These are phyloP conservation scores for Triangularia setosa DNA, from an alignment of 2,329 filamentous ascomycete species.

Conservation along the genomic window DNA sequence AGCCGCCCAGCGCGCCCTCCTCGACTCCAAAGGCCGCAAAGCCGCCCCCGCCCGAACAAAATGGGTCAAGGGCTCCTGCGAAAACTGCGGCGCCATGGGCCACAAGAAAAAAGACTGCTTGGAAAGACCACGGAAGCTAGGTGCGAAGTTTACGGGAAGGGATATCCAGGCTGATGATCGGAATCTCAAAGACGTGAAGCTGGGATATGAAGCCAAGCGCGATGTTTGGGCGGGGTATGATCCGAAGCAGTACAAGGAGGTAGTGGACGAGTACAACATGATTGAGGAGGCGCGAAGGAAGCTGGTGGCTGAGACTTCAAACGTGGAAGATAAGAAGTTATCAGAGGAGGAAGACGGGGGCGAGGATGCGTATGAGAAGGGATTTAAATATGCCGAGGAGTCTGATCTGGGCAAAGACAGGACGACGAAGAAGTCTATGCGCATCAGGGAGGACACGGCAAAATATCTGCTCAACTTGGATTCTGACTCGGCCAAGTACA, in stretches of 20 bases:
- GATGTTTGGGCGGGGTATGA: constrained; percentile 99
- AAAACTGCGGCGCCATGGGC: constrained; percentile 96
- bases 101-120: constrained; percentile 95
- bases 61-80: constrained; percentile 95
- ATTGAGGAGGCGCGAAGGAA: constrained; percentile 70
- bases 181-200: constrained; percentile 73
- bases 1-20: constrained; percentile 53
- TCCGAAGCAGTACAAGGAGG: constrained; percentile 73
- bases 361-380: constrained; percentile 49
- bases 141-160: constrained; percentile 86
- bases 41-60: constrained; percentile 86
- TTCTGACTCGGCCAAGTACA: constrained; percentile 93
- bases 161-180: constrained; percentile 97
- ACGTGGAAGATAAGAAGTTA: constrained; percentile 41
- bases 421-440: constrained; percentile 75
- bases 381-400: constrained; percentile 84
- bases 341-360: constrained; percentile 41
- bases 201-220: constrained; percentile 96
- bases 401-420: constrained; percentile 95
- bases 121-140: constrained; percentile 79
- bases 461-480: constrained; percentile 96
- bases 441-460: constrained; percentile 92
- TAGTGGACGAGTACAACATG: constrained; percentile 87
- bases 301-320: constrained; percentile 33
- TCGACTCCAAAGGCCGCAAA: constrained; percentile 90